Conservation (phyloP, 1,139 yeast genomes). For the Arxiozyma bovina region DNA sequence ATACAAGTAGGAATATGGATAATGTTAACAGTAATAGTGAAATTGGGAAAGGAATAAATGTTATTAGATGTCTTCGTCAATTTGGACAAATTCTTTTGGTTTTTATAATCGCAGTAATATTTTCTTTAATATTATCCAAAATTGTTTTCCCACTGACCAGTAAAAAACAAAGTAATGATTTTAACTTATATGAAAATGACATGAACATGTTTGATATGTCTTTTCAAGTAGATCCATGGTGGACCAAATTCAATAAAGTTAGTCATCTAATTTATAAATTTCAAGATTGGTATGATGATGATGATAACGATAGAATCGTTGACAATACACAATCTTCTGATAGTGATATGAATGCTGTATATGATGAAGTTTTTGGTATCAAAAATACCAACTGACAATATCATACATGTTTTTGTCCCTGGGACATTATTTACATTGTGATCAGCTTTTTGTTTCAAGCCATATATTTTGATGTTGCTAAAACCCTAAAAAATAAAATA, state of each 20-base stretch:
- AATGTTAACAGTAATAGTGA: neutral
- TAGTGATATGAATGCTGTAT: neutral
- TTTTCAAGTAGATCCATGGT: constrained; percentile 1
- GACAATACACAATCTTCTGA: neutral
- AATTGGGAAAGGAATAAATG: neutral
- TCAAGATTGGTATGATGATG: constrained; percentile 1
- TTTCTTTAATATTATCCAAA: neutral
- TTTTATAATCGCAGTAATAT: neutral
- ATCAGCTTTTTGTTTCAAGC: neutral
- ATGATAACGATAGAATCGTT: neutral
- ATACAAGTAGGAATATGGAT: neutral
- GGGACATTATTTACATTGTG: neutral
- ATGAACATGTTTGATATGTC: neutral
- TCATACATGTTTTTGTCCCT: too few species aligned
- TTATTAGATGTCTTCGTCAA: neutral
- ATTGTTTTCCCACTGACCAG: neutral
- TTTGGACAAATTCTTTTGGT: neutral
- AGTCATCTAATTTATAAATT: neutral
- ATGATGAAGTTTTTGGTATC: neutral
- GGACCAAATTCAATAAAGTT: neutral
- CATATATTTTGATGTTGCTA: neutral
- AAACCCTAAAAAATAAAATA: neutral
- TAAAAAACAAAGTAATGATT: neutral
- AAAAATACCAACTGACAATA: too few species aligned
- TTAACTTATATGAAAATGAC: neutral